Evolutionary conservation across 371 early-diverging fungal species (phyloP).

Genomic region (Lichtheimia corymbifera): DNA sequence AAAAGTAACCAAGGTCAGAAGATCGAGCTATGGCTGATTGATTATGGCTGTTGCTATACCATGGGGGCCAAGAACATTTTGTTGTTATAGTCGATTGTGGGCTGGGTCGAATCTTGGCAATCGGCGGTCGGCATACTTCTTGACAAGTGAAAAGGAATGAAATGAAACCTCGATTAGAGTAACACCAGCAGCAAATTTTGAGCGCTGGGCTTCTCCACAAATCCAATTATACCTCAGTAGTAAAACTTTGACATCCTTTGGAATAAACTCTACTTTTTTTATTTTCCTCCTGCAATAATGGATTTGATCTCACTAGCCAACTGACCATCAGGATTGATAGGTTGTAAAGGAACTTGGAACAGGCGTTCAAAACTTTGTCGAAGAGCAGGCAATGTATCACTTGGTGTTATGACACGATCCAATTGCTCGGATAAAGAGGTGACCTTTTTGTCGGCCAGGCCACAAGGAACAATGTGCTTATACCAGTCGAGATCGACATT

Average conservation of each 20-base stretch:
- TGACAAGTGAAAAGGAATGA: no score
- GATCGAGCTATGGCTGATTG: not conserved
- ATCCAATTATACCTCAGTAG: no score
- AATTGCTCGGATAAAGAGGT: slow-evolving; percentile 54
- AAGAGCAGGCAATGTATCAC: slow-evolving; percentile 2
- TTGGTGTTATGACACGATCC: not conserved
- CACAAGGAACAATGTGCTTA: slow-evolving; percentile 90
- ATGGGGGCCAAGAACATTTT: slow-evolving; percentile 89
- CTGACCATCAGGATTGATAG: slow-evolving; percentile 1
- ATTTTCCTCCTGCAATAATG: slow-evolving; percentile 6
- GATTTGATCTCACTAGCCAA: not conserved
- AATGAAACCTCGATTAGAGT: no score
- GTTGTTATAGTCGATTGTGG: slow-evolving; percentile 47
- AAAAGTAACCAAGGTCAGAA: not conserved
- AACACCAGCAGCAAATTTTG: no score
- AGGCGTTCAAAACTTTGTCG: slow-evolving; percentile 7
- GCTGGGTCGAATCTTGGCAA: not conserved
- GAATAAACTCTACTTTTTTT: not conserved
- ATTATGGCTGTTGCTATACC: slow-evolving; percentile 47
- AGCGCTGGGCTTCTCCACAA: no score
- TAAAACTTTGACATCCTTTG: not conserved
- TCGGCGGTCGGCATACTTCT: no score
- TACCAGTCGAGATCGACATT: slow-evolving; percentile 86
- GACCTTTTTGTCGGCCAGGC: slow-evolving; percentile 74
- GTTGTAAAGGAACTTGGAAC: slow-evolving; percentile 9